Conservation (phyloP, 306 rosid genomes). For the Prunus mira region DNA sequence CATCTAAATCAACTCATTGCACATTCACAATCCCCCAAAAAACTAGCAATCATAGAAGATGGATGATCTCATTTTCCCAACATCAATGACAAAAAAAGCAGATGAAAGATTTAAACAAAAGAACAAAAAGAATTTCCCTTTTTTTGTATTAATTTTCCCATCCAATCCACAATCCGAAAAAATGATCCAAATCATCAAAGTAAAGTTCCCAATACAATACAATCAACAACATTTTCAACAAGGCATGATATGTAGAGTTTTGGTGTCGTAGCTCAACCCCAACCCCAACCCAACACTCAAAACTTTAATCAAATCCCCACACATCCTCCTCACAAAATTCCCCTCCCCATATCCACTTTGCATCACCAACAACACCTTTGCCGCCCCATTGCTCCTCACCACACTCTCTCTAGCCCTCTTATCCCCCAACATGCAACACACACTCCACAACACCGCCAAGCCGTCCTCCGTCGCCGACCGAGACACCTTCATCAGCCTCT, state of each 20-base stretch:
- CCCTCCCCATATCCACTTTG: constrained; percentile 47
- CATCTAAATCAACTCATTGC: background rate
- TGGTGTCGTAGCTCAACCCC: constrained; percentile 37
- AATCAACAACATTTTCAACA: constrained; percentile 1
- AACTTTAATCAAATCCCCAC: constrained; percentile 47
- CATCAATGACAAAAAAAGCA: background rate
- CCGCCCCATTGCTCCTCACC: constrained; percentile 42
- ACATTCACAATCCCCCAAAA: background rate
- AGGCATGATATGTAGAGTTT: constrained; percentile 49
- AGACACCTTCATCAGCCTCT: constrained; percentile 39
- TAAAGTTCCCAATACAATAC: background rate
- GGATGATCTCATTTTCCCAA: background rate
- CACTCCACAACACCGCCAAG: constrained; percentile 49
- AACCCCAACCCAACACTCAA: constrained; percentile 27
- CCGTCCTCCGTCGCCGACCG: constrained; percentile 44
- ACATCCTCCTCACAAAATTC: constrained; percentile 46
- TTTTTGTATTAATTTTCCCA: background rate
- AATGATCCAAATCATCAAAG: no score
- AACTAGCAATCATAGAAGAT: background rate
- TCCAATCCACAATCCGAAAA: constrained; percentile 1
- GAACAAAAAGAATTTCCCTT: background rate
- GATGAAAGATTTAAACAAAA: background rate
- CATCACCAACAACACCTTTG: constrained; percentile 45
- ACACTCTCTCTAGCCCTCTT: constrained; percentile 41
- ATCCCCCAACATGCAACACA: constrained; percentile 43